Conservation (phyloP, 805 yeast species). For the Candida pseudoglaebosa region DNA sequence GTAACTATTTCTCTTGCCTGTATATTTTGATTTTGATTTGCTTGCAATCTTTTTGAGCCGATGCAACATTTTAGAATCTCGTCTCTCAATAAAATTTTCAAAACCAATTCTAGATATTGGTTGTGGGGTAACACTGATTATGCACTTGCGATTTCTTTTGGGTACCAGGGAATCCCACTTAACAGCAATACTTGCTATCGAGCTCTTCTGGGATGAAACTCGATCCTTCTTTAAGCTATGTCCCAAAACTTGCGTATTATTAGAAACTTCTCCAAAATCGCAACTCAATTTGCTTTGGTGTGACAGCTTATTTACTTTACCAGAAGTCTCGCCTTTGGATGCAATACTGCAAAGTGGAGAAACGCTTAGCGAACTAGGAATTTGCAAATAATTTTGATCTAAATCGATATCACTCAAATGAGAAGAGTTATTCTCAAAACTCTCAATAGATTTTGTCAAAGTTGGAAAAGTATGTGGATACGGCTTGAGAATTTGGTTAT, state of each 20-base stretch:
- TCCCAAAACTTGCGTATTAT: background rate
- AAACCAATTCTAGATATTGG: conserved; percentile 1
- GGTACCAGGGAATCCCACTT: conserved; percentile 5
- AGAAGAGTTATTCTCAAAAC: too few relatives aligned
- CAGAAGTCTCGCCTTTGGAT: too few relatives aligned
- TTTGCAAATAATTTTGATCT: too few relatives aligned
- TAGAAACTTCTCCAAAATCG: background rate
- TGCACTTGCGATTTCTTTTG: background rate
- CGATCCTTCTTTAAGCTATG: too few relatives aligned
- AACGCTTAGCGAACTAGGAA: too few relatives aligned
- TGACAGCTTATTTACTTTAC: too few relatives aligned
- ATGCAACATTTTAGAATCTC: conserved; percentile 13
- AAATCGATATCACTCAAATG: too few relatives aligned
- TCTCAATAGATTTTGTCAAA: too few relatives aligned
- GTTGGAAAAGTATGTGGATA: too few relatives aligned
- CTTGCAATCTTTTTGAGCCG: conserved; percentile 22
- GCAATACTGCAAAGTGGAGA: too few relatives aligned
- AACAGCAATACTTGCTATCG: background rate
- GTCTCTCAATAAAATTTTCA: conserved; percentile 8
- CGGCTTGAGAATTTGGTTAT: too few relatives aligned
- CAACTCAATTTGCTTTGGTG: too few relatives aligned
- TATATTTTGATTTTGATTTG: conserved; percentile 21
- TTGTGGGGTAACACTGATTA: conserved; percentile 3
- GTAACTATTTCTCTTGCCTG: conserved; percentile 14
- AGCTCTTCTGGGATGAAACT: conserved; percentile 1